A percentile compares a stretch with the other conserved stretches of the same genome.
These are phyloP conservation scores for Atkinsonella hypoxylon DNA, from an alignment of 2,329 filamentous ascomycete genomes.

Conservation along the genomic window DNA sequence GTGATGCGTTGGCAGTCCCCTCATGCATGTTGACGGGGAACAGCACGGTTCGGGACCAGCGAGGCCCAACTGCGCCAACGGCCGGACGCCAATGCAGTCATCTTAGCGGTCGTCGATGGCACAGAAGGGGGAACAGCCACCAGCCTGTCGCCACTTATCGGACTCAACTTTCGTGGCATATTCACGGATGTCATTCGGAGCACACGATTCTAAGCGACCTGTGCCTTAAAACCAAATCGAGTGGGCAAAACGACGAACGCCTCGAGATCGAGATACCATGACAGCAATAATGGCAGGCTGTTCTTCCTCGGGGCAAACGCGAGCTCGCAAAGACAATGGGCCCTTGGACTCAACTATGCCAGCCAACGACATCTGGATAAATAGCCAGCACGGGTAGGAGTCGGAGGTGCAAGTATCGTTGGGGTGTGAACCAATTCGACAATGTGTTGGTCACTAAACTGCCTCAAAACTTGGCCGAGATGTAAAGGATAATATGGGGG, in stretches of 20 bases:
- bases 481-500: constrained; percentile 2
- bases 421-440: constrained; percentile 2
- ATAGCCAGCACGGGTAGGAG: too few species aligned
- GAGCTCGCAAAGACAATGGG: background rate
- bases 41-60: constrained; percentile 25
- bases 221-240: background rate
- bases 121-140: background rate
- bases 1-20: constrained; percentile 27
- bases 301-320: background rate
- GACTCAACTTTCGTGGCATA: background rate
- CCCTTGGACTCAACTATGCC: background rate
- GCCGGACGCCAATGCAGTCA: constrained; percentile 9
- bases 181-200: background rate
- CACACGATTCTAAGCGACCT: background rate
- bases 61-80: constrained; percentile 9
- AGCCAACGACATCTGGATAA: background rate
- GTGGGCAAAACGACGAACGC: background rate
- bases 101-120: constrained; percentile 6
- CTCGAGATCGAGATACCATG: background rate
- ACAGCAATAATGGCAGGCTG: background rate
- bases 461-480: constrained; percentile 6
- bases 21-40: constrained; percentile 41
- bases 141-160: background rate
- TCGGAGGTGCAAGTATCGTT: background rate
- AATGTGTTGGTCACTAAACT: constrained; percentile 4